Base-by-base conservation (phyloP, 345 rosid genomes). In the Citrus maxima region DNA sequence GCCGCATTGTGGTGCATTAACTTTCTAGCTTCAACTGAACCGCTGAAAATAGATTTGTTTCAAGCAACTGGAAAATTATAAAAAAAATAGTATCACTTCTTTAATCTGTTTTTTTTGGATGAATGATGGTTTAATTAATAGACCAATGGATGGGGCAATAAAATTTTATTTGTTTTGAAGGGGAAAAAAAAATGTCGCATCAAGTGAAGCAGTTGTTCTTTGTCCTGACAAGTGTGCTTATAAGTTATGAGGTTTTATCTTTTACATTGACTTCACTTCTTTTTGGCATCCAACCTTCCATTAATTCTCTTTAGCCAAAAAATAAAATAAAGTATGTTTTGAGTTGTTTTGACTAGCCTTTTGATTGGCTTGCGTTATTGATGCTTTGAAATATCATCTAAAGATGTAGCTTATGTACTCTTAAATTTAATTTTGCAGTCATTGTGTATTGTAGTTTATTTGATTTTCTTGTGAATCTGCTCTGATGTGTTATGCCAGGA, bases 401-500 rank as follows among this genome's bases (percentile, higher is more conserved):
- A 21, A 32, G 59, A 55, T 51, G 19, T 34, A 6, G 8, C 13
- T 8, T 70, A 19, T 58, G 13, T 40, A 1, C 37, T 13, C 32
- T 28, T 8, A 51, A 28, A 46, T 58, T 3, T 12, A 58, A 58
- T 0, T 70, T 65, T 62, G 38, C 27, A 10, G 13, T 28, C 46
- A 19, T 18, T 21, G 22, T 32, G 16, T 54, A 55, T 35, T 76
- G 32, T 28, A 34, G 28, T 54, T 4, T 19, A 67, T 10, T 37
- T 70, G 38, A 70, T 72, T 67, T 34, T 55, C 25, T n/a, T 73
- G 14, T 46, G 60, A 68, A 74, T 65, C 37, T 59, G 32, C 62
- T 61, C 21, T n/a, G 28, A 22, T 54, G 42, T 73, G 40, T 40
- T 73, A 22, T 71, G 30, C n/a, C 79, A 97, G 98, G 98, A 97